Evolutionary conservation across 352 stramenopile genomes (phyloP).

Genomic region (Phytophthora nicotianae): DNA sequence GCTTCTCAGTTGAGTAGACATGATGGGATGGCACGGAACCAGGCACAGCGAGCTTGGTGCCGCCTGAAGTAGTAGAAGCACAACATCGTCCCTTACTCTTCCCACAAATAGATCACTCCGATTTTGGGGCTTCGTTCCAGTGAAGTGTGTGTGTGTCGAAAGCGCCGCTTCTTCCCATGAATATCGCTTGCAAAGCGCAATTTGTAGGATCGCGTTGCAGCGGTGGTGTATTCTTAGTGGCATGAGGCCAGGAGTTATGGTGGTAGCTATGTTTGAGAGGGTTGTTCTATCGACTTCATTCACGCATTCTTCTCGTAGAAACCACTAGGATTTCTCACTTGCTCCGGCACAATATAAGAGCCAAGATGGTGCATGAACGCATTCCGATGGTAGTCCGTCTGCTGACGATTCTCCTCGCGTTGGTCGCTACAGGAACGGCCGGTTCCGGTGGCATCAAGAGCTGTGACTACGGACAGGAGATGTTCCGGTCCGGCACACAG

Average conservation of each 20-base stretch:
- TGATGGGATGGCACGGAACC: constrained; percentile 6
- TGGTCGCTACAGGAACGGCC: constrained; percentile 47
- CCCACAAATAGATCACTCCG: constrained; percentile 23
- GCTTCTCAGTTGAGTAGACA: constrained; percentile 10
- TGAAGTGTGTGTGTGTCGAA: too few species aligned
- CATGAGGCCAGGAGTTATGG: not conserved
- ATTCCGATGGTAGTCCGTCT: constrained; percentile 47
- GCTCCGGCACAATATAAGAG: not conserved
- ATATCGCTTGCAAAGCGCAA: not conserved
- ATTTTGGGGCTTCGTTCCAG: too few species aligned
- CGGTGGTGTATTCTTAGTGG: constrained; percentile 23
- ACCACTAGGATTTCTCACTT: not conserved
- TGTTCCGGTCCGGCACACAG: constrained; percentile 58
- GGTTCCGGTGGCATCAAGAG: constrained; percentile 51
- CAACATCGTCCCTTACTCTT: not conserved
- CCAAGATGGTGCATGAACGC: constrained; percentile 45
- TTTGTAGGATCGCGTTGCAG: constrained; percentile 17
- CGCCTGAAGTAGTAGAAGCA: too few species aligned
- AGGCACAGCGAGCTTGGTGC: too few species aligned
- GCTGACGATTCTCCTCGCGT: constrained; percentile 45
- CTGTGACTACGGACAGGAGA: constrained; percentile 53
- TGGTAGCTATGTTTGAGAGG: too few species aligned
- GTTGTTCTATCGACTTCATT: constrained; percentile 10
- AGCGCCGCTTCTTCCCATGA: not conserved
- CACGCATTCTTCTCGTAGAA: constrained; percentile 16